Percentiles rank a stretch among this genome's conserved stretches.
These are phyloP conservation scores for Athelia psychrophila DNA, from an alignment of 1,284 basidiomycete species.

Conservation along the genomic window DNA sequence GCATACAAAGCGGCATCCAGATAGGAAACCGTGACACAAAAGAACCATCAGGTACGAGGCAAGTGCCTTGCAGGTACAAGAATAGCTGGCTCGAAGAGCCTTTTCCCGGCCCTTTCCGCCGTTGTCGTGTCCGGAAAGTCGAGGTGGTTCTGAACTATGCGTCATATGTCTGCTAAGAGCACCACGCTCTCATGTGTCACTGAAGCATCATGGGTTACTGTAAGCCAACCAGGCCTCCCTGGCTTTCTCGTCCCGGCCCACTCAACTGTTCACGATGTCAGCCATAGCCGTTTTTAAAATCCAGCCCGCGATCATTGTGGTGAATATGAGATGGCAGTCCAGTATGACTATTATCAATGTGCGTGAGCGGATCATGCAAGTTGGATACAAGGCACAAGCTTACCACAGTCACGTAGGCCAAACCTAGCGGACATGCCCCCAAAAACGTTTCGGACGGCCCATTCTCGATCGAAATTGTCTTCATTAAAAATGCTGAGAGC, in stretches of 20 bases:
- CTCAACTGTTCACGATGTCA: constrained; percentile 59
- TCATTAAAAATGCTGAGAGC: constrained; percentile 58
- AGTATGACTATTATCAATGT: constrained; percentile 54
- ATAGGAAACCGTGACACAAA: no score
- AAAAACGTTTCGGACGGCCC: constrained; percentile 81
- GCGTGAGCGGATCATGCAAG: constrained; percentile 10
- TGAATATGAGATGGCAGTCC: constrained; percentile 73
- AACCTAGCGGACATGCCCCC: constrained; percentile 84
- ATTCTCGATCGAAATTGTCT: constrained; percentile 72
- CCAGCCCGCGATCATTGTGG: constrained; percentile 79
- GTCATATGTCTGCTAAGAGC: no score
- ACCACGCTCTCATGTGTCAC: no score
- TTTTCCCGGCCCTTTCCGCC: no score
- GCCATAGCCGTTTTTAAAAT: constrained; percentile 64
- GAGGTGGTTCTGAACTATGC: no score
- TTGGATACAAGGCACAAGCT: constrained; percentile 15
- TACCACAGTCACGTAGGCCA: constrained; percentile 62
- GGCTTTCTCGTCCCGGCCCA: constrained; percentile 47
- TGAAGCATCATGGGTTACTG: constrained; percentile 60
- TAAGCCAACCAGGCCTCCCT: constrained; percentile 72
- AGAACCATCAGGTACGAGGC: no score
- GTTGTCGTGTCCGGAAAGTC: no score
- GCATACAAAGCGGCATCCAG: no score
- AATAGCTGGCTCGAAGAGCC: no score
- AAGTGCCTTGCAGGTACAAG: no score